Evolutionary conservation across 2,329 filamentous ascomycete species (phyloP), one percentile per base, ranked within the genome.

Genomic region (Cordyceps cicadae): DNA sequence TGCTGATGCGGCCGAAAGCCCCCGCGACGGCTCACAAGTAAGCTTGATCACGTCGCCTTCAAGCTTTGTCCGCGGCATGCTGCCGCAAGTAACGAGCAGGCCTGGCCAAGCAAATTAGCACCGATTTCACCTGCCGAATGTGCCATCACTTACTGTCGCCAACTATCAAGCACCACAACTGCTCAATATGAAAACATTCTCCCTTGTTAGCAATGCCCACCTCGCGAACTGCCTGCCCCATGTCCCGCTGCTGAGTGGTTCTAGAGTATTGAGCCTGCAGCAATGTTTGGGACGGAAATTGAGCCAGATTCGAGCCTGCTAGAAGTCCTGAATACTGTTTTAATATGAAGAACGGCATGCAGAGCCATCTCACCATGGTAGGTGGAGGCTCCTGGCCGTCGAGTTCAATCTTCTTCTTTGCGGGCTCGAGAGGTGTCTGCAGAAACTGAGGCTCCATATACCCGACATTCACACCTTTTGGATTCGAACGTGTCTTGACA

Each of bases 271-370:
- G 73, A 1, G 71, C 67, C 64, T 81, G 79, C 0, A 80, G 65
- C 6, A 80, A 64, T 1, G 77, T 79, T 54, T 74, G 71, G 1
- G 73, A 67, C 1, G 78, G 78, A 54, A 78, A 79, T 1, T 70
- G 67, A 5, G 69, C 68, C 7, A 69, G 51, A 29, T 66, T 70
- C 1, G 70, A 68, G 1, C 69, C 69, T 6, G 68, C 67, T 2
- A 70, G 66, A 2, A 77, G 64, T 2, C 75, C 76, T 0, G 73
- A 73, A 60, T 79, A 80, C 26, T 71, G 70, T 55, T 78, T 72
- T 0, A 81, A 70, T 2, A 71, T 72, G 63, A 81, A 80, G 63
- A 79, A 81, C 0, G 79, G 79, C 15, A 80, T 67, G 34, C 75
- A 79, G 3, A 79, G 64, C 77, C 77, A 80, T 21, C 70, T 71